These are phyloP conservation scores for Eurotiales sp. DNA, from an alignment of 2,329 filamentous ascomycete genomes.

Conservation along the genomic window DNA sequence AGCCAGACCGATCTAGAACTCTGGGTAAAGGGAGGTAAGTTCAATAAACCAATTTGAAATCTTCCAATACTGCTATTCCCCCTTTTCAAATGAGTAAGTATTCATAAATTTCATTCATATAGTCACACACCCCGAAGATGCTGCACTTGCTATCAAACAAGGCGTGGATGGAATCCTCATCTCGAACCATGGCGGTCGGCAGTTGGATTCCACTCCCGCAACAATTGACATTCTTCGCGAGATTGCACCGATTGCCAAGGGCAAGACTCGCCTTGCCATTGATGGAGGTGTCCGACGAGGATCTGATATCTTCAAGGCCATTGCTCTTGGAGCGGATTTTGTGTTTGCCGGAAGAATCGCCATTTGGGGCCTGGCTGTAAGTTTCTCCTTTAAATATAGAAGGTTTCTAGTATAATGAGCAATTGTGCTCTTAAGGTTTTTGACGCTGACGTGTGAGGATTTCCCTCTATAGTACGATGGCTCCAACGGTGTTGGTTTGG, in stretches of 20 bases:
- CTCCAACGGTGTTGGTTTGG: no score
- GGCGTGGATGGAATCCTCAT: conserved; percentile 26
- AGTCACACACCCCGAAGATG: not conserved
- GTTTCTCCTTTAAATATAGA: no score
- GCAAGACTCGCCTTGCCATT: not conserved
- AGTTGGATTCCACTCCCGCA: conserved; percentile 43
- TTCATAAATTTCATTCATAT: no score
- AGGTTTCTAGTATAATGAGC: no score
- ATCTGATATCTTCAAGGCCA: not conserved
- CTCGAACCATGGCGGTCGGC: conserved; percentile 44
- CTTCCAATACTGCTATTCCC: conserved; percentile 50
- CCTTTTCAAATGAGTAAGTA: no score
- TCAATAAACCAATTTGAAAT: conserved; percentile 18
- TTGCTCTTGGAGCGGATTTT: conserved; percentile 21
- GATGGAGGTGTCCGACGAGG: not conserved
- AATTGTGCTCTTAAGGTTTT: no score
- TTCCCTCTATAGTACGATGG: not conserved
- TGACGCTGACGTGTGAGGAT: no score
- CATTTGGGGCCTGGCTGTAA: conserved; percentile 34
- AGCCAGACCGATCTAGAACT: not conserved
- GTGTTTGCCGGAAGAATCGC: conserved; percentile 32
- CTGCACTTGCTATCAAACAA: not conserved
- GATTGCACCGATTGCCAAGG: conserved; percentile 20
- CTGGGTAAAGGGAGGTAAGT: not conserved
- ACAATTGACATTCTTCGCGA: conserved; percentile 49